Conservation (phyloP, 352 stramenopile species). For the Phytophthora boehmeriae region DNA sequence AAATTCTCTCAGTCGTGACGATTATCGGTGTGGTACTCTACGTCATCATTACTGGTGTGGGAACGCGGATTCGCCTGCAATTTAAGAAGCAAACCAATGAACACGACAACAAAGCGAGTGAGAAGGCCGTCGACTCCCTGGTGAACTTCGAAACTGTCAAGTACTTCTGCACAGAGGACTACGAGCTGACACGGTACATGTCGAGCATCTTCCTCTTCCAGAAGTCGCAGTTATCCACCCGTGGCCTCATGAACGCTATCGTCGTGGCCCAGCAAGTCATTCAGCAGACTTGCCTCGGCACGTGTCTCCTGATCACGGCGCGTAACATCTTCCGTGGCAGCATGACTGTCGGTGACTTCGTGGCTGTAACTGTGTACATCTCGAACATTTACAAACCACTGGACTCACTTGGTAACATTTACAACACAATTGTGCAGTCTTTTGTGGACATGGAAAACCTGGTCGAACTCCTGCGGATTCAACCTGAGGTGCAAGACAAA, state of each 20-base stretch:
- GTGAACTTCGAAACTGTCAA: conserved; percentile 98
- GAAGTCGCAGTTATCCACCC: conserved; percentile 87
- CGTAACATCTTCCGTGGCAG: conserved; percentile 51
- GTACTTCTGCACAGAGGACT: conserved; percentile 95
- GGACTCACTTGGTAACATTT: conserved; percentile 96
- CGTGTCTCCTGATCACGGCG: conserved; percentile 73
- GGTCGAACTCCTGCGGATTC: conserved; percentile 92
- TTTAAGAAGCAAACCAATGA: conserved; percentile 95
- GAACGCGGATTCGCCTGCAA: conserved; percentile 63
- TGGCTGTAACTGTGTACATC: conserved; percentile 95
- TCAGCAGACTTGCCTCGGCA: conserved; percentile 81
- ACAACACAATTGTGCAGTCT: conserved; percentile 96
- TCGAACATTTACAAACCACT: conserved; percentile 96
- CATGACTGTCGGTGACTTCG: conserved; percentile 94
- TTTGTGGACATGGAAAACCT: conserved; percentile 97
- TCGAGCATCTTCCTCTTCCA: conserved; percentile 90
- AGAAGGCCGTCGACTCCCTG: conserved; percentile 96
- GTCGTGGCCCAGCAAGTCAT: conserved; percentile 96
- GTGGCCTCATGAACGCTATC: conserved; percentile 91
- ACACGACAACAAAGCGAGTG: conserved; percentile 96
- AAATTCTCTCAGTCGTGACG: conserved; percentile 83
- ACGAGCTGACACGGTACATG: conserved; percentile 87
- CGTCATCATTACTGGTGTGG: conserved; percentile 89
- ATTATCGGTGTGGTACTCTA: conserved; percentile 95
- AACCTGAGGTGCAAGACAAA: conserved; percentile 92